Base-by-base conservation (phyloP, 73 alveolate species). In the Paramecium caudatum region DNA sequence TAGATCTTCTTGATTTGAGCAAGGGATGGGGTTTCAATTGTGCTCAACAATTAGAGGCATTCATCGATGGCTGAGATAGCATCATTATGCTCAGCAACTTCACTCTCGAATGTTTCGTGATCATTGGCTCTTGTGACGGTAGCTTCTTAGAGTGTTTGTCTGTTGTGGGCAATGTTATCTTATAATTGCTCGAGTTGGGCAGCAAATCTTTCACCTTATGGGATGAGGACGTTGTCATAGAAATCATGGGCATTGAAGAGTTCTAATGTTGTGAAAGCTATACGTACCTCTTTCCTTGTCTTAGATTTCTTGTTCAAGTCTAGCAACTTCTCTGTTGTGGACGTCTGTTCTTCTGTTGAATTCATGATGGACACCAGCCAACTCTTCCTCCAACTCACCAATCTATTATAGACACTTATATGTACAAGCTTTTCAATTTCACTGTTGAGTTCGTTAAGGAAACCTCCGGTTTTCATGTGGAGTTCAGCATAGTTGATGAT, bases 231-330 rank as follows among this genome's bases (percentile, higher is more conserved):
- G 32, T 74, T 74, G 15, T 74, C 88, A 45, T 41, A 41, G 88
- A 74, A 74, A 74, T 74, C 88, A 13, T 74, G 62, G 15, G 88
- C 88, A 43, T 74, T 74, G 88, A 74, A 74, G 45, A 74, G 39
- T 74, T 74, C 88, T 74, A 23, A 16, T 27, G 30, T 10, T 23
- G 13, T 32, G 43, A 0, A 41, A 41, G 21, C 9, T 2, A 41
- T 17, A 1, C 30, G 15, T 74, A 74, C 88, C 88, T 74, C 88
- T 74, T 21, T 74, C 88, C 32, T 41, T 41, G 21, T 74, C 88
- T 74, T 74, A 41, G 88, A 74, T 74, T 43, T 74, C 88, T 74
- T 74, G 43, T 74, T 74, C 88, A 37, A 74, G 88, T 74, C 88
- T 74, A 16, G 43, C 12, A 17, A 74, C 88, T 41, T 74, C 88